Conservation (phyloP, 306 rosid species). For the Ziziphus jujuba region DNA sequence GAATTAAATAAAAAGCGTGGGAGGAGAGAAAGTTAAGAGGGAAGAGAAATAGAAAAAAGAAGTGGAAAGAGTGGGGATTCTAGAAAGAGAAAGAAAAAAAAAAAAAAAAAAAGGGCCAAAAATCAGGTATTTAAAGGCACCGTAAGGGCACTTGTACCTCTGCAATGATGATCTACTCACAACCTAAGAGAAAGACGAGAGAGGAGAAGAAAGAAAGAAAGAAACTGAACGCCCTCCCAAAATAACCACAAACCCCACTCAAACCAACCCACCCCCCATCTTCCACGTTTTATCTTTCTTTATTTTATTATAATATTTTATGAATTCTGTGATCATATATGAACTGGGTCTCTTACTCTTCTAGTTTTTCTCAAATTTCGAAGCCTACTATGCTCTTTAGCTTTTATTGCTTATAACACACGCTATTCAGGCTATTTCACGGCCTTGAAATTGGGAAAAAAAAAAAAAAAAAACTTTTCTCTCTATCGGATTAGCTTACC, state of each 20-base stretch:
- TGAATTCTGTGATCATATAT: neutral
- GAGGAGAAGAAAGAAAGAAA: conserved; percentile 7
- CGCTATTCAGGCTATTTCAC: conserved; percentile 32
- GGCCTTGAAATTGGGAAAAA: conserved; percentile 40
- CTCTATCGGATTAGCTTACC: no score
- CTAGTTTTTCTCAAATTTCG: conserved; percentile 20
- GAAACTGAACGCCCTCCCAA: conserved; percentile 15
- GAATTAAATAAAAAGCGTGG: neutral
- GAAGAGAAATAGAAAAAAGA: neutral
- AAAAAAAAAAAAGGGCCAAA: conserved; percentile 19
- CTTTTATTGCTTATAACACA: conserved; percentile 41
- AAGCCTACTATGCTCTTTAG: conserved; percentile 4
- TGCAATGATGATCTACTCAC: conserved; percentile 34
- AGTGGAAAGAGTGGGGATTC: conserved; percentile 30
- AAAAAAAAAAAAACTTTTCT: conserved; percentile 33
- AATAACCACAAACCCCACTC: no score
- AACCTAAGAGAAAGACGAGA: conserved; percentile 9
- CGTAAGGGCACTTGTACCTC: conserved; percentile 17
- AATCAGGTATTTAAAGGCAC: conserved; percentile 38
- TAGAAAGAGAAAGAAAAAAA: conserved; percentile 23
- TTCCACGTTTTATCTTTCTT: neutral
- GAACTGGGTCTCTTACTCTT: neutral
- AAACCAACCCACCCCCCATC: neutral
- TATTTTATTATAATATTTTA: neutral
- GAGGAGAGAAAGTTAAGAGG: neutral